Conservation (phyloP, 257 asterid genomes). For the Eustoma russellianum region DNA sequence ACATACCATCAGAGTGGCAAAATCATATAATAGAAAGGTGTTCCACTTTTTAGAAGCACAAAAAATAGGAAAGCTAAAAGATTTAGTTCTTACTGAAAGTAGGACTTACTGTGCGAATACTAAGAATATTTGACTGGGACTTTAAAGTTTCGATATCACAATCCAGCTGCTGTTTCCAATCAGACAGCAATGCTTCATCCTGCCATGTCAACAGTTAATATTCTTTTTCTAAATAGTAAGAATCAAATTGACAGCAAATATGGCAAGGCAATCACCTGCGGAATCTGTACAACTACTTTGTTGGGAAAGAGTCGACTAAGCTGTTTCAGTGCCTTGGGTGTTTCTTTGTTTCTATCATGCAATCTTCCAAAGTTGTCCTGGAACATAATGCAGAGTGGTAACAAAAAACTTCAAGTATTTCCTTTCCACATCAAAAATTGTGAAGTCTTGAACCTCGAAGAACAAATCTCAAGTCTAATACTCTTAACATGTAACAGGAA, state of each 20-base stretch:
- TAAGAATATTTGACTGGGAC: constrained; percentile 60
- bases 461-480: no score
- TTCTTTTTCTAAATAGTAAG: background rate
- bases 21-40: background rate
- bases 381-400: background rate
- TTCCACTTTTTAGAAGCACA: background rate
- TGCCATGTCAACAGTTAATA: constrained; percentile 16
- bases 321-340: constrained; percentile 75
- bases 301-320: constrained; percentile 85
- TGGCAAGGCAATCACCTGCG: constrained; percentile 49
- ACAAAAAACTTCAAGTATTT: no score
- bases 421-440: no score
- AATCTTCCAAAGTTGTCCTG: constrained; percentile 75
- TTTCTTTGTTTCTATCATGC: constrained; percentile 82
- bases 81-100: background rate
- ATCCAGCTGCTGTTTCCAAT: constrained; percentile 84
- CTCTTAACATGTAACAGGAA: no score
- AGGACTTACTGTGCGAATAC: constrained; percentile 63
- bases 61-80: background rate
- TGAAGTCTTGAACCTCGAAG: no score
- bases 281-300: constrained; percentile 80
- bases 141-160: constrained; percentile 79
- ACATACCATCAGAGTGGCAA: background rate
- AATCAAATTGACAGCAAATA: background rate
- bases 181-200: constrained; percentile 68